Percentiles rank a stretch among this genome's conserved stretches.
These are phyloP conservation scores for Vitellaria paradoxa DNA, from an alignment of 179 eudicot species.

Conservation along the genomic window DNA sequence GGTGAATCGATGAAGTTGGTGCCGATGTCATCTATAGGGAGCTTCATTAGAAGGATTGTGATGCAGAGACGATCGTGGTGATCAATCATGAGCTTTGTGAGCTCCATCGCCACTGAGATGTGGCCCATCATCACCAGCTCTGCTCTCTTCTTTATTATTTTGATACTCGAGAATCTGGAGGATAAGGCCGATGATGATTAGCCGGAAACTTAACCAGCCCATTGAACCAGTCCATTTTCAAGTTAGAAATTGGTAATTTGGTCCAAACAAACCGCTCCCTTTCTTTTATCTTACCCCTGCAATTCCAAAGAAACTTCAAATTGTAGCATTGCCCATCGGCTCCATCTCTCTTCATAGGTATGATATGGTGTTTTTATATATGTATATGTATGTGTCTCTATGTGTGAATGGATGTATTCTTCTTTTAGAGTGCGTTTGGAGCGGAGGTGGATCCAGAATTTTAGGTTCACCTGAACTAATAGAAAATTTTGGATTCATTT, in stretches of 20 bases:
- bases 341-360: neutral
- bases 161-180: too few species aligned
- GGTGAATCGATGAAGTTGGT: slow-evolving; percentile 3
- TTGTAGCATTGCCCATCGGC: neutral
- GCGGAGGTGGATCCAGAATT: too few species aligned
- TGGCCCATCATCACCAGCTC: slow-evolving; percentile 24
- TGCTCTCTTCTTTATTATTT: neutral
- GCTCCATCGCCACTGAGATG: slow-evolving; percentile 12
- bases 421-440: neutral
- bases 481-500: too few species aligned
- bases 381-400: too few species aligned
- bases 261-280: too few species aligned
- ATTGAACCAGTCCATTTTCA: too few species aligned
- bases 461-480: too few species aligned
- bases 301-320: neutral
- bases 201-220: too few species aligned
- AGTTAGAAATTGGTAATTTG: too few species aligned
- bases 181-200: too few species aligned
- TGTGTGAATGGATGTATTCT: neutral
- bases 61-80: slow-evolving; percentile 9
- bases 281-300: neutral
- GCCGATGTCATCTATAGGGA: too few species aligned
- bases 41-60: slow-evolving; percentile 22
- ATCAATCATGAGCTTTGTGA: slow-evolving; percentile 18
- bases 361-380: too few species aligned